phyloP scores from a whole-genome alignment of 2,329 filamentous ascomycete genomes.

The Scleromitrula shiraiana region DNA sequence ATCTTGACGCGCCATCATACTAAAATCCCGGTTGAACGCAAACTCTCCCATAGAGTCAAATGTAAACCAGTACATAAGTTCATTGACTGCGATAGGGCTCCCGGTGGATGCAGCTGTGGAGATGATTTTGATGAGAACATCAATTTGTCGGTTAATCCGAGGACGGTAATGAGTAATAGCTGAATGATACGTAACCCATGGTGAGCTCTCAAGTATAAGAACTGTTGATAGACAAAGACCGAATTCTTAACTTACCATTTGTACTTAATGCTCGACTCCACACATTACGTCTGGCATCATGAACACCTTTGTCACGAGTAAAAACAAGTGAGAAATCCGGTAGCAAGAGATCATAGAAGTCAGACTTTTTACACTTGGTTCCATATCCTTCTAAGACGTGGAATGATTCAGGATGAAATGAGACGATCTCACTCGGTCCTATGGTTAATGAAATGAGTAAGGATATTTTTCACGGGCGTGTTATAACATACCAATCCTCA shows the following conservation, averaged over 20 bases:
- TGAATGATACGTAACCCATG: no score
- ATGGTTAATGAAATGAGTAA: no score
- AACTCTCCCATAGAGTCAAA: conserved; percentile 26
- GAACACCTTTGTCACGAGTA: not conserved
- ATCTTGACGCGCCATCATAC: conserved; percentile 15
- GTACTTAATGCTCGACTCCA: not conserved
- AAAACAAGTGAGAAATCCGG: not conserved
- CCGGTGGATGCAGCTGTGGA: not conserved
- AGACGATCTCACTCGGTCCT: not conserved
- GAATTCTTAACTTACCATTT: not conserved
- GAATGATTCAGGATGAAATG: not conserved
- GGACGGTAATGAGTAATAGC: not conserved
- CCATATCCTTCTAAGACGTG: not conserved
- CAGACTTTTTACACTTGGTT: not conserved
- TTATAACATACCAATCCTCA: not conserved
- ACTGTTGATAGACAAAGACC: no score
- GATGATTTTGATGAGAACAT: not conserved
- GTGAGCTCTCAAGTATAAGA: no score
- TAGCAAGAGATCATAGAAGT: not conserved
- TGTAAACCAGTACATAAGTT: not conserved
- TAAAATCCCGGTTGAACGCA: conserved; percentile 20
- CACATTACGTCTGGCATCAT: not conserved
- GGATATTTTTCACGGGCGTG: no score
- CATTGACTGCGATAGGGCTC: not conserved
- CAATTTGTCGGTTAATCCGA: not conserved